These are phyloP conservation scores for Biscogniauxia sp. DNA, from an alignment of 2,329 filamentous ascomycete genomes.

Conservation along the genomic window DNA sequence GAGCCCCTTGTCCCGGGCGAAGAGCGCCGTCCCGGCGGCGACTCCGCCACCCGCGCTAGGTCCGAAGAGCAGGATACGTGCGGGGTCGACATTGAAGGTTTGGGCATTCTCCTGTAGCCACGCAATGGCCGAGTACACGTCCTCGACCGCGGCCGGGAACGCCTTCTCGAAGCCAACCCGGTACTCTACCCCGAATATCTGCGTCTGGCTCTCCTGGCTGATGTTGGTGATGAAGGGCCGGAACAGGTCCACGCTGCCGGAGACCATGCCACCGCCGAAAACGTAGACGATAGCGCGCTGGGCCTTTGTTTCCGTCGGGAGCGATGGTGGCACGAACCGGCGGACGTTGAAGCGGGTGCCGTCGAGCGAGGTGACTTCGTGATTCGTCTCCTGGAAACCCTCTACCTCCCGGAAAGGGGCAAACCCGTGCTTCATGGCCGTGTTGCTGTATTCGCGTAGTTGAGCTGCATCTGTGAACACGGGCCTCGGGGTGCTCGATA, in stretches of 20 bases:
- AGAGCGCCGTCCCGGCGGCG: slow-evolving; percentile 33
- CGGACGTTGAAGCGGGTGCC: slow-evolving; percentile 20
- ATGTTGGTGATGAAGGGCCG: slow-evolving; percentile 10
- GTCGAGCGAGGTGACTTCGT: slow-evolving; percentile 19
- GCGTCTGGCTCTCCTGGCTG: slow-evolving; percentile 14
- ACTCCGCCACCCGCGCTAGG: slow-evolving; percentile 25
- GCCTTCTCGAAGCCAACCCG: slow-evolving; percentile 47
- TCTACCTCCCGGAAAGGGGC: neutral
- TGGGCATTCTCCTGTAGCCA: slow-evolving; percentile 35
- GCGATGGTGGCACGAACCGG: slow-evolving; percentile 18
- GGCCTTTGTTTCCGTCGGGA: neutral
- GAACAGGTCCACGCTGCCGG: slow-evolving; percentile 19
- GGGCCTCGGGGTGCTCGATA: neutral
- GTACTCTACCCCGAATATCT: slow-evolving; percentile 42
- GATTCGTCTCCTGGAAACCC: slow-evolving; percentile 18
- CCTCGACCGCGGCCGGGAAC: slow-evolving; percentile 44
- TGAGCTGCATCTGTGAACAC: neutral
- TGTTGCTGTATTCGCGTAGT: neutral
- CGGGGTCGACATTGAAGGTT: slow-evolving; percentile 22
- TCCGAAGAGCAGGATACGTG: slow-evolving; percentile 20
- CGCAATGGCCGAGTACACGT: slow-evolving; percentile 28
- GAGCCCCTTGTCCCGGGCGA: slow-evolving; percentile 33
- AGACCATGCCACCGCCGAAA: slow-evolving; percentile 25
- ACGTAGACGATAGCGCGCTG: slow-evolving; percentile 24
- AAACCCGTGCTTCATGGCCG: no score